Base-by-base conservation (phyloP, 2,329 filamentous ascomycete species). In the Alternaria infectoria region DNA sequence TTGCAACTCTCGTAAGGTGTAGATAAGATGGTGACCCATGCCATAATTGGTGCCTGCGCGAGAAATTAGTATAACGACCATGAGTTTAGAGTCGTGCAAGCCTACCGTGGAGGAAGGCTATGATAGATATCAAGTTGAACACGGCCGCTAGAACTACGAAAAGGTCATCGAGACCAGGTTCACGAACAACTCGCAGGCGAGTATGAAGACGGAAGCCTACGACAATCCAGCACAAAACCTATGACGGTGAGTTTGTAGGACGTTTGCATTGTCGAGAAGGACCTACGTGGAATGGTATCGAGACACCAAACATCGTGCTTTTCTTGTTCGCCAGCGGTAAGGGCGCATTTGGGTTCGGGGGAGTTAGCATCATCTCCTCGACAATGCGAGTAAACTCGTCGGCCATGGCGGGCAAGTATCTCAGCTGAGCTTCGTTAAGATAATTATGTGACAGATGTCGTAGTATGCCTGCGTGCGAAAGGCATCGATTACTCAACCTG, bases 121-220 rank as follows among this genome's bases (percentile, higher is more conserved):
- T 54, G 13, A 75, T 54, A 19, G 67, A 65, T 17, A 65, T 47
- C 11, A 77, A 56, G 28, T 74, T 75, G 25, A 75, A 64, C 1
- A 75, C 9, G 12, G 64, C 68, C 17, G 74, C 74, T 15, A 77
- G 40, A 11, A 76, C 61, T 23, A 80, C 75, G 6, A 77, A 69
- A n/a, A 74, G 54, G 51, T 80, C 78, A 57, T 80, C 77, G 69
- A 74, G 74, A n/a, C 78, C 73, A 6, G 73, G 72, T 25, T 77
- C 69, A 28, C 71, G 70, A 15, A 76, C 63, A 4, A 76, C 56
- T 17, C 59, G 63, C 13, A 74, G 57, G n/a, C 74, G 68, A 50
- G 70, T 74, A 46, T 76, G 69, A 13, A 78, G 62, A 46, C 75
- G 74, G 50, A 73, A 67, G 25, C 59, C 49, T 15, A 77, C 73